phyloP scores from a whole-genome alignment of 768 basidiomycete genomes.

The Lactifluus hygrophoroides region DNA sequence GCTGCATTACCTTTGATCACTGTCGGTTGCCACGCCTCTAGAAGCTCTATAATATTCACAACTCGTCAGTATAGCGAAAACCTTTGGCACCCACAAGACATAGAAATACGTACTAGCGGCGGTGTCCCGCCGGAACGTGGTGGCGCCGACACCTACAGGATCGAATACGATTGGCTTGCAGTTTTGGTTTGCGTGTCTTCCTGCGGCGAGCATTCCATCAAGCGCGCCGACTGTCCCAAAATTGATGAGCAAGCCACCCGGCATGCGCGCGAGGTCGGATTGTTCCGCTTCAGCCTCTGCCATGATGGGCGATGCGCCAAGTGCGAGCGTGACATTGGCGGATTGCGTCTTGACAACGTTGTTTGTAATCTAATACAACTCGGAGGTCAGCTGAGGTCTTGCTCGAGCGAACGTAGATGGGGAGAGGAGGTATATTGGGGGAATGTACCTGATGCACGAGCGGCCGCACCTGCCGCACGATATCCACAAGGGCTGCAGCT shows the following conservation, averaged over 20 bases:
- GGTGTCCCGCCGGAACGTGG: constrained; percentile 52
- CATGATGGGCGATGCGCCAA: constrained; percentile 93
- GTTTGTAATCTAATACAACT: constrained; percentile 65
- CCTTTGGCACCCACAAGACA: too few relatives aligned
- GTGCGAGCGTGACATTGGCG: constrained; percentile 80
- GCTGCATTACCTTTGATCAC: constrained; percentile 94
- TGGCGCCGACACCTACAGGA: constrained; percentile 88
- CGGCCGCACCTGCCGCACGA: constrained; percentile 48
- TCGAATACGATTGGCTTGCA: constrained; percentile 80
- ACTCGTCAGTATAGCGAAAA: neutral
- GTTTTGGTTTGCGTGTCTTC: constrained; percentile 54
- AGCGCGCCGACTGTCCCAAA: constrained; percentile 72
- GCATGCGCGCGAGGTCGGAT: constrained; percentile 59
- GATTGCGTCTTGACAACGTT: constrained; percentile 83
- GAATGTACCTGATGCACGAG: constrained; percentile 67
- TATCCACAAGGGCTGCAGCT: constrained; percentile 42
- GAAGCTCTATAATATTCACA: constrained; percentile 38
- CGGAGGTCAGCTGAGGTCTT: neutral
- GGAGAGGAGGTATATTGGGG: neutral
- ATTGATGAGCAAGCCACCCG: constrained; percentile 71
- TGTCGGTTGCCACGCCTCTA: constrained; percentile 73
- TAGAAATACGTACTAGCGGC: constrained; percentile 39
- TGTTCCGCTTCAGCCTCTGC: constrained; percentile 78
- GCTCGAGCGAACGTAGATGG: neutral
- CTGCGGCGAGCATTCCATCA: constrained; percentile 70